phyloP scores from a whole-genome alignment of 2,329 filamentous ascomycete genomes.

The Beauveria sp. region DNA sequence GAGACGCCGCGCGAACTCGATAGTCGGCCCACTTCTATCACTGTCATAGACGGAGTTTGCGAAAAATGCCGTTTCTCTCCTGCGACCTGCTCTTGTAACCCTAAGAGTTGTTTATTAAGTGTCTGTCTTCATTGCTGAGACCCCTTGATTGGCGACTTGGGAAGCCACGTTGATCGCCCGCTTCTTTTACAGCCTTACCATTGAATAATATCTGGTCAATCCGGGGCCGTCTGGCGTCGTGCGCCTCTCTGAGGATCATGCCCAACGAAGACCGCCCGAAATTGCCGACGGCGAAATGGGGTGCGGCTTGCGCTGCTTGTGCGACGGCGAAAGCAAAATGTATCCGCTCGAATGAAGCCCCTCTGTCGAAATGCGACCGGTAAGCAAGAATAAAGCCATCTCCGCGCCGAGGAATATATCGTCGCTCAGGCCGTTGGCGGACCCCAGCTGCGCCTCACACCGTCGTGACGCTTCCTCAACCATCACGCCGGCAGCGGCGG shows the following conservation, averaged over 20 bases:
- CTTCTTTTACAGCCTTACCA: not conserved
- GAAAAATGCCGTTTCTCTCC: slow-evolving; percentile 9
- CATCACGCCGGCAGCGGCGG: not conserved
- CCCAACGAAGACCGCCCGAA: slow-evolving; percentile 19
- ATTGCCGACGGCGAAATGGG: slow-evolving; percentile 37
- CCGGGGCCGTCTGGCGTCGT: not conserved
- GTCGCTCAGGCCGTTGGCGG: not conserved
- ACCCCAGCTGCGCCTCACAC: not conserved
- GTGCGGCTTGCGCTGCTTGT: slow-evolving; percentile 40
- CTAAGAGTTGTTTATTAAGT: not conserved
- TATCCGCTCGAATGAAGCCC: slow-evolving; percentile 30
- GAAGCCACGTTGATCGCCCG: not conserved
- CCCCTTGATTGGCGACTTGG: not conserved
- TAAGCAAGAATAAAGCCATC: slow-evolving; percentile 16
- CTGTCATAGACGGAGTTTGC: slow-evolving; percentile 5
- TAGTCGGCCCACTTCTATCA: not conserved
- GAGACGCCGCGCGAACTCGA: not conserved
- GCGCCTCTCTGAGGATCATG: not conserved
- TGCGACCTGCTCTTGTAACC: slow-evolving; percentile 2
- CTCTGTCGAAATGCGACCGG: slow-evolving; percentile 38
- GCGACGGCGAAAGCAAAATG: slow-evolving; percentile 44
- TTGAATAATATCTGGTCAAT: not conserved
- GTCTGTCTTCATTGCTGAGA: not conserved
- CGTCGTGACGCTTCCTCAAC: not conserved
- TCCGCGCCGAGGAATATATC: not conserved